A percentile compares a stretch with the other conserved stretches of the same genome.
These are phyloP conservation scores for Aspergillus fumigatus DNA, from an alignment of 2,329 filamentous ascomycete genomes.

Conservation along the genomic window DNA sequence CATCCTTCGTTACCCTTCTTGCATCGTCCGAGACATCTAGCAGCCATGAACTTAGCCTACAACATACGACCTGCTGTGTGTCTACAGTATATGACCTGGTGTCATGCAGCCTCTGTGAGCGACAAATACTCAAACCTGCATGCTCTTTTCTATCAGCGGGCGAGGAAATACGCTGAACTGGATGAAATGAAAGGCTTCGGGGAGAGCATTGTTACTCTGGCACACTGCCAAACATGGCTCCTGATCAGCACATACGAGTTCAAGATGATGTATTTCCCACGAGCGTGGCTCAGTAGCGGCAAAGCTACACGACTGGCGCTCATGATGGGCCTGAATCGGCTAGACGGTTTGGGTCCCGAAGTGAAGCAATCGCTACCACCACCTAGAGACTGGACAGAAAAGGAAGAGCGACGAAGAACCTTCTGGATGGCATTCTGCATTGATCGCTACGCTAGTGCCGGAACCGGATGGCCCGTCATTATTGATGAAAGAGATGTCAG, in stretches of 20 bases:
- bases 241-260: constrained; percentile 84
- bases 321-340: constrained; percentile 87
- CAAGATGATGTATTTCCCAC: constrained; percentile 94
- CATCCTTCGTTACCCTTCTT: constrained; percentile 84
- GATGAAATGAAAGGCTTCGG: constrained; percentile 92
- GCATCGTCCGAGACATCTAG: constrained; percentile 79
- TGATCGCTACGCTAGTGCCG: constrained; percentile 90
- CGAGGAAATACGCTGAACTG: constrained; percentile 82
- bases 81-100: constrained; percentile 93
- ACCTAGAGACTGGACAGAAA: constrained; percentile 88
- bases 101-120: constrained; percentile 76
- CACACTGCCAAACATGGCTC: constrained; percentile 80
- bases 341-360: constrained; percentile 77
- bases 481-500: constrained; percentile 80
- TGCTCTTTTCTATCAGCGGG: constrained; percentile 82
- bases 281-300: constrained; percentile 91
- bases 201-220: constrained; percentile 79
- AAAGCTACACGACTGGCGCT: constrained; percentile 73
- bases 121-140: constrained; percentile 78
- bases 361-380: constrained; percentile 88
- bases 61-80: constrained; percentile 80
- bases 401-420: constrained; percentile 82
- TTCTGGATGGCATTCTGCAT: constrained; percentile 94
- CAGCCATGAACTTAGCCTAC: constrained; percentile 84
- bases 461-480: constrained; percentile 94